Evolutionary conservation across 2,329 filamentous ascomycete genomes (phyloP).

Genomic region (Xylaria hypoxylon): DNA sequence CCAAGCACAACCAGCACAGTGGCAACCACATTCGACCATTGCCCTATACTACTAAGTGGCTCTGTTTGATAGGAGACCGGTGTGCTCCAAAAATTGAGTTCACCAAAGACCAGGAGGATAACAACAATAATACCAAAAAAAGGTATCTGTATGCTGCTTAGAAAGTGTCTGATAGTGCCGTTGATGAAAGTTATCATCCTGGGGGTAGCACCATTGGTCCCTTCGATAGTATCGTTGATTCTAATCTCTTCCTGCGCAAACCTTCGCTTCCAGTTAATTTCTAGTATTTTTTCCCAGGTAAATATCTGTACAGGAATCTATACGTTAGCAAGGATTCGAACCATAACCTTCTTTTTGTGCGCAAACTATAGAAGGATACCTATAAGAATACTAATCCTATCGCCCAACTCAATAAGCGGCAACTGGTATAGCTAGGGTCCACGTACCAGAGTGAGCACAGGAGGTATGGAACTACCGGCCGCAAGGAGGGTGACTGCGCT

Average conservation of each 20-base stretch:
- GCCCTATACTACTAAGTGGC: slow-evolving; percentile 68
- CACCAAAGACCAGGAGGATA: slow-evolving; percentile 70
- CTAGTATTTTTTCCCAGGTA: slow-evolving; percentile 73
- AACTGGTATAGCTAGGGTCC: background rate
- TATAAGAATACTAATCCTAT: no score
- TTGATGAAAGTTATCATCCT: slow-evolving; percentile 67
- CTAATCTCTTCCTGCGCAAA: slow-evolving; percentile 52
- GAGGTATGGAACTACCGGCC: slow-evolving; percentile 73
- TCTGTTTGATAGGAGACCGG: slow-evolving; percentile 71
- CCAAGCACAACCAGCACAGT: slow-evolving; percentile 68
- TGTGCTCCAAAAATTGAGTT: slow-evolving; percentile 71
- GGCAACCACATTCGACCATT: slow-evolving; percentile 71
- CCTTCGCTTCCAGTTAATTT: slow-evolving; percentile 68
- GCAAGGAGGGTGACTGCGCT: slow-evolving; percentile 69
- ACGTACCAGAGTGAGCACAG: slow-evolving; percentile 67
- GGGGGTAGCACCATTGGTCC: slow-evolving; percentile 66
- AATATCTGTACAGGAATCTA: slow-evolving; percentile 49
- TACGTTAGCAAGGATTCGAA: slow-evolving; percentile 15
- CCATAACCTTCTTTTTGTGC: background rate
- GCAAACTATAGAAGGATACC: background rate
- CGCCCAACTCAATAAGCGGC: no score
- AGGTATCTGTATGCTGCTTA: slow-evolving; percentile 67
- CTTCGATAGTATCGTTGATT: slow-evolving; percentile 59
- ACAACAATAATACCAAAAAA: slow-evolving; percentile 69
- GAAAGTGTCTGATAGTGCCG: slow-evolving; percentile 63